These are phyloP conservation scores for Hordeum pubiflorum DNA, from an alignment of 202 grass and related monocot species.

Conservation along the genomic window DNA sequence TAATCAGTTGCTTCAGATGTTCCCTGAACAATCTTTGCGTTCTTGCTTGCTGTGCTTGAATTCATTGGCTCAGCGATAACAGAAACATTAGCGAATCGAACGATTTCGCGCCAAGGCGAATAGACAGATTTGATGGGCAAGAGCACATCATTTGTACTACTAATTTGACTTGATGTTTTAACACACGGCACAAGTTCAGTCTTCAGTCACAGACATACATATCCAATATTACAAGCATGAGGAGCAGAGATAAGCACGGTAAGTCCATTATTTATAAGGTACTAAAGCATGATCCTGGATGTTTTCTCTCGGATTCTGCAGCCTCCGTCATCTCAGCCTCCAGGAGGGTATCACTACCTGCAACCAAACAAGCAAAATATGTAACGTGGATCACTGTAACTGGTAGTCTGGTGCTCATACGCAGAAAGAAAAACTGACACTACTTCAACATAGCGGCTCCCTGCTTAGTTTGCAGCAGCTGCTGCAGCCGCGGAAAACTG, in stretches of 20 bases:
- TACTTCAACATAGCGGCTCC: not conserved
- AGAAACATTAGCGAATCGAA: too few species aligned
- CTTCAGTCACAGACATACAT: not conserved
- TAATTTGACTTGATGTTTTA: not conserved
- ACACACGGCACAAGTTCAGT: not conserved
- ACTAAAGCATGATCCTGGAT: not conserved
- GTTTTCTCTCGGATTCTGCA: not conserved
- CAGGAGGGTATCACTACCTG: constrained; percentile 4
- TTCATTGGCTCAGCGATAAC: too few species aligned
- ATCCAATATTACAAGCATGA: constrained; percentile 1
- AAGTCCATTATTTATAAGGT: constrained; percentile 7
- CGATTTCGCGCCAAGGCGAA: too few species aligned
- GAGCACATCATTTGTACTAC: not conserved
- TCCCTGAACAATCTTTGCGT: not conserved
- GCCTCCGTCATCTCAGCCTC: not conserved
- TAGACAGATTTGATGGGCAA: not conserved
- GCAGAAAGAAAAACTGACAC: not conserved
- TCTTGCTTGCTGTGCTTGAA: not conserved
- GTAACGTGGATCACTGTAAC: not conserved
- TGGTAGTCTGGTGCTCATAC: not conserved
- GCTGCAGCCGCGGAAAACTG: not conserved
- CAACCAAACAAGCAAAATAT: not conserved
- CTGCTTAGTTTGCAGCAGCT: not conserved
- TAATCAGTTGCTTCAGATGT: not conserved
- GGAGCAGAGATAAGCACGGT: not conserved